phyloP scores from a whole-genome alignment of 495 filamentous ascomycete species.

The Aspergillus hancockii region DNA sequence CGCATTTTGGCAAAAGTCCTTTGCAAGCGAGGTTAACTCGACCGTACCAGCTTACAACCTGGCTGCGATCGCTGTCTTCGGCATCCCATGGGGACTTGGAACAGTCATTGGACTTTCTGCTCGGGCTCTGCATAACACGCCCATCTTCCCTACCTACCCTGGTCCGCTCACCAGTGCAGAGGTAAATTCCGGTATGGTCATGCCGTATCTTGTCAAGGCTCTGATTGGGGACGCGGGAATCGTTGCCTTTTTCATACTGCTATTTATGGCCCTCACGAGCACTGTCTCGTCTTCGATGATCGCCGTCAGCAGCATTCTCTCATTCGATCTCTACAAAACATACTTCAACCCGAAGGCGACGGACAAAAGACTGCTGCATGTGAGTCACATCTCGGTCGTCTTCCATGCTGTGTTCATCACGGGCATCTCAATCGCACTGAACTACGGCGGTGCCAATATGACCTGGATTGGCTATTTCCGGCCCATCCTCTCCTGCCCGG shows the following conservation, averaged over 20 bases:
- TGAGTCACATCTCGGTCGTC: conserved; percentile 39
- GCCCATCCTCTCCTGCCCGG: conserved; percentile 39
- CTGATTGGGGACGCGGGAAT: conserved; percentile 50
- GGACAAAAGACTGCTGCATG: conserved; percentile 35
- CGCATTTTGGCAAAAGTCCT: conserved; percentile 55
- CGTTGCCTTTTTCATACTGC: conserved; percentile 49
- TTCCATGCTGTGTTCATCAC: conserved; percentile 42
- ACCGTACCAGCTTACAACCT: conserved; percentile 48
- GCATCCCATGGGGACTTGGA: conserved; percentile 51
- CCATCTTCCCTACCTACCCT: conserved; percentile 55
- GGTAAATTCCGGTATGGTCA: conserved; percentile 45
- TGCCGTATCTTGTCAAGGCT: conserved; percentile 51
- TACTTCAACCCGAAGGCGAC: conserved; percentile 50
- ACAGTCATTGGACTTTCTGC: conserved; percentile 50
- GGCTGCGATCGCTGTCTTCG: conserved; percentile 46
- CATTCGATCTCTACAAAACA: conserved; percentile 52
- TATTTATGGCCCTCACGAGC: conserved; percentile 58
- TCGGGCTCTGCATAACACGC: conserved; percentile 46
- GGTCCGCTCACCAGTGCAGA: conserved; percentile 43
- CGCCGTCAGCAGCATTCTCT: conserved; percentile 48
- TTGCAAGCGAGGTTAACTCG: conserved; percentile 42
- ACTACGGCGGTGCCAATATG: conserved; percentile 44
- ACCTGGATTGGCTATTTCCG: conserved; percentile 43
- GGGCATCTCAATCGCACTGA: conserved; percentile 36
- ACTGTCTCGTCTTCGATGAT: conserved; percentile 49